These are phyloP conservation scores for Asterophora parasitica DNA, from an alignment of 768 basidiomycete genomes.

Conservation along the genomic window DNA sequence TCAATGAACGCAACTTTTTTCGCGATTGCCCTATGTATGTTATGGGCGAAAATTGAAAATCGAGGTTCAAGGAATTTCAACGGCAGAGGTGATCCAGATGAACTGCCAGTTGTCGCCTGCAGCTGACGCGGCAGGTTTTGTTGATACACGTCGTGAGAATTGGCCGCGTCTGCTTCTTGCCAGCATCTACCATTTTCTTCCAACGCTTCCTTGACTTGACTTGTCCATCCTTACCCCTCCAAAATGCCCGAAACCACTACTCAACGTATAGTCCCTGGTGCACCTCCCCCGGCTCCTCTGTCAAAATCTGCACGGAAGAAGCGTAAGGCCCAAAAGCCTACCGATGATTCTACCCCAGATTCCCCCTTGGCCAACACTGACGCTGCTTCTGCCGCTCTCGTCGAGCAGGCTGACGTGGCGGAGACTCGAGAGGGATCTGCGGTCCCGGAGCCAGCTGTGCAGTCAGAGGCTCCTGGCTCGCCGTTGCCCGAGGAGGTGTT, in stretches of 20 bases:
- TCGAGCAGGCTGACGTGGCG: conserved; percentile 42
- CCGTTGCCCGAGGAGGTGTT: conserved; percentile 36
- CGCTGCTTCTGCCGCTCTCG: conserved; percentile 36
- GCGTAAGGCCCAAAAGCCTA: conserved; percentile 48
- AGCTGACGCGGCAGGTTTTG: not conserved
- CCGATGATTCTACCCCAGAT: conserved; percentile 37
- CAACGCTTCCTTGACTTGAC: conserved; percentile 8
- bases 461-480: conserved; percentile 35
- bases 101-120: no score
- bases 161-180: conserved; percentile 15
- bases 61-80: no score
- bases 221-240: conserved; percentile 8
- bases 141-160: conserved; percentile 21
- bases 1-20: no score
- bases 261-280: conserved; percentile 69
- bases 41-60: no score
- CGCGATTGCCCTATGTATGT: no score
- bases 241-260: conserved; percentile 36
- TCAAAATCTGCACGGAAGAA: conserved; percentile 73
- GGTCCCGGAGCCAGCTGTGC: conserved; percentile 42
- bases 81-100: no score
- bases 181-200: conserved; percentile 13
- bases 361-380: conserved; percentile 44
- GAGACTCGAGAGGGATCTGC: conserved; percentile 45
- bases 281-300: conserved; percentile 54